Evolutionary conservation across 106 monocot species (phyloP), one percentile per base, ranked within the genome.

Genomic region (Dendrobium chrysotoxum): DNA sequence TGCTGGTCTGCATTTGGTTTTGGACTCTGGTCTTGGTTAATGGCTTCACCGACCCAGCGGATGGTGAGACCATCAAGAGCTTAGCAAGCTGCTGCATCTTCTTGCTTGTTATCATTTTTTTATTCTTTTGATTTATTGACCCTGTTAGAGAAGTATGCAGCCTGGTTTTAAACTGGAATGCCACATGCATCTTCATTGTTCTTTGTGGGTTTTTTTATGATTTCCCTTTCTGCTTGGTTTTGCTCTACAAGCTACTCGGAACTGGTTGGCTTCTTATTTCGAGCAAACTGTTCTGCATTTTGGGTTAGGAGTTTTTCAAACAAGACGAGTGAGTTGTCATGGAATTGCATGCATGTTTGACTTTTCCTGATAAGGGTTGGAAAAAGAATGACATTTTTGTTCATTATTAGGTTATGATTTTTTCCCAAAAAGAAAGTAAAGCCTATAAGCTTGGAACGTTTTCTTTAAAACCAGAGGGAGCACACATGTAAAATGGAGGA

Each of bases 11-110:
- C 47, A 76, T 76, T 76, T 76, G n/a, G 23, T 35, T 25, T n/a
- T 47, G 12, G 25, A 47, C 28, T 45, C 5, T 45, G 47, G 18
- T 17, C 25, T 26, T 21, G 13, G 76, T 20, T 50, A 26, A 76
- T 76, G 76, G 76, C 23, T 26, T 50, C 76, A 76, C 76, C 39
- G 76, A 76, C 76, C 46, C 40, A 50, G 47, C 76, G 9, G 76
- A 76, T 21, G 76, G 76, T 76, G 28, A 76, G 76, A 46, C 9
- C 26, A 23, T 26, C 76, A 25, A 45, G 44, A 46, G 46, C 41
- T 75, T 42, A 0, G 15, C 74, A 11, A 47, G 11, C 73, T 41
- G 18, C 40, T 41, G n/a, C 35, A 35, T 35, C 35, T 35, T 35
- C 44, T 44, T n/a, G 21, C 40, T 21, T 18, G 21, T 74, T 74